These are phyloP conservation scores for Rhizomucor miehei DNA, from an alignment of 371 early-diverging fungal genomes.

Conservation along the genomic window DNA sequence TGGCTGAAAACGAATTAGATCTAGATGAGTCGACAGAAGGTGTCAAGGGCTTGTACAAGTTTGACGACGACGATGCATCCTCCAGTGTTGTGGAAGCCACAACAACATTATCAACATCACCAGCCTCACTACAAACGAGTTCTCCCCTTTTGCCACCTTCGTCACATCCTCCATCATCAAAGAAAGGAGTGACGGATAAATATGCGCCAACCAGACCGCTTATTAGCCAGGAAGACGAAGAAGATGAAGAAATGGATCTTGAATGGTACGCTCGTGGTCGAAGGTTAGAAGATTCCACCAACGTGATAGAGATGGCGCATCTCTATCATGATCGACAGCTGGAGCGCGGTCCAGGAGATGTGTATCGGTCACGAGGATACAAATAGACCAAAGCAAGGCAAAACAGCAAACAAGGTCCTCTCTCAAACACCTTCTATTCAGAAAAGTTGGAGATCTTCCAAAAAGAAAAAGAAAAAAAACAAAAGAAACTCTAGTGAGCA, in stretches of 20 bases:
- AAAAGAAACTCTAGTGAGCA: background rate
- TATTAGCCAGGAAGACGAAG: background rate
- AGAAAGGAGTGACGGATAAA: background rate
- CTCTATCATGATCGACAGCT: background rate
- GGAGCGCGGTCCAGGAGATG: too few species aligned
- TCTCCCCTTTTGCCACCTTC: background rate
- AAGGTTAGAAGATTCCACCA: background rate
- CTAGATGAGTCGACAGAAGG: conserved; percentile 39
- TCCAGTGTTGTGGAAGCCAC: conserved; percentile 2
- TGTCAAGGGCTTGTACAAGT: conserved; percentile 31
- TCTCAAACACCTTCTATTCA: background rate
- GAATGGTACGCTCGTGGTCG: background rate
- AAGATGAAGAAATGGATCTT: conserved; percentile 3
- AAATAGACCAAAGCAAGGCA: too few species aligned
- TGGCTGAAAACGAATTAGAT: conserved; percentile 31
- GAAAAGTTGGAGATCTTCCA: background rate
- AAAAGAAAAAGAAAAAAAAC: conserved; percentile 2
- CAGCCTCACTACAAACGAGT: conserved; percentile 1
- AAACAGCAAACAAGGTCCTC: too few species aligned
- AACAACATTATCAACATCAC: background rate
- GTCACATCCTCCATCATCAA: background rate
- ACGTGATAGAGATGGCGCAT: conserved; percentile 6
- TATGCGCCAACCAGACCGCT: conserved; percentile 8
- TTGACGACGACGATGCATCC: conserved; percentile 14
- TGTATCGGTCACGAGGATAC: too few species aligned